Base-by-base conservation (phyloP, 352 stramenopile species). In the Phytopythium delawarense region DNA sequence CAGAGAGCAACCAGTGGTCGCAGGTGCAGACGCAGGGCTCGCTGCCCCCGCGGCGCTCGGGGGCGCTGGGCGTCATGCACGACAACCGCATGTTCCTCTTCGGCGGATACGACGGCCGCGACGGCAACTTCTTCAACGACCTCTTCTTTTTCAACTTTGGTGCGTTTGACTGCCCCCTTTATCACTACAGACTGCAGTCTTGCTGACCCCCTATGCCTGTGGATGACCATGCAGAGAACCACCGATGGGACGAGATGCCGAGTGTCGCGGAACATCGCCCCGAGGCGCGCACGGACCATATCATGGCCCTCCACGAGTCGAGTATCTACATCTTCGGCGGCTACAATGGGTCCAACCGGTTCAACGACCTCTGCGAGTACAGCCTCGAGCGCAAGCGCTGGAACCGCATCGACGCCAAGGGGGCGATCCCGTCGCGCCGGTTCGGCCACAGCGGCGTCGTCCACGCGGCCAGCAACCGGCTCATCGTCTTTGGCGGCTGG, bases 121-220 rank as follows among this genome's bases (percentile, higher is more conserved):
- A 95, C 54, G 88, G 85, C 59, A 94, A 94, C 72, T 96, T 95
- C 65, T 96, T 93, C 67, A 94, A 94, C 62, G 88, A 96, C 49
- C 69, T 96, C 18, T 94, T 84, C 72, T 92, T 77, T 67, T 94
- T 94, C 63, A 88, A 95, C 74, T 92, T 96, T 62, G 81, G 76
- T 87, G 66, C 59, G 62, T 58, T 20, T 35, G 6, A 1, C 16
- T 35, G 25, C 44, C 23, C 8, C n/a, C 30, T 13, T 11, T 2
- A 20, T 45, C 12, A 40, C 28, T 0, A 13, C 4, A 12, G n/a
- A 25, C 44, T 9, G 34, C 1, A 23, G 2, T 21, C 7, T 20
- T 21, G 4, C 4, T n/a, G 12, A 28, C 51, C 51, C 1, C 59
- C n/a, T 52, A 0, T 58, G 0, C 55, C 15, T 58, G 2, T 0